Percentiles rank a stretch among this genome's conserved stretches.
Evolutionary conservation across 306 rosid species (phyloP).

Genomic region (Boehmeria nivea): DNA sequence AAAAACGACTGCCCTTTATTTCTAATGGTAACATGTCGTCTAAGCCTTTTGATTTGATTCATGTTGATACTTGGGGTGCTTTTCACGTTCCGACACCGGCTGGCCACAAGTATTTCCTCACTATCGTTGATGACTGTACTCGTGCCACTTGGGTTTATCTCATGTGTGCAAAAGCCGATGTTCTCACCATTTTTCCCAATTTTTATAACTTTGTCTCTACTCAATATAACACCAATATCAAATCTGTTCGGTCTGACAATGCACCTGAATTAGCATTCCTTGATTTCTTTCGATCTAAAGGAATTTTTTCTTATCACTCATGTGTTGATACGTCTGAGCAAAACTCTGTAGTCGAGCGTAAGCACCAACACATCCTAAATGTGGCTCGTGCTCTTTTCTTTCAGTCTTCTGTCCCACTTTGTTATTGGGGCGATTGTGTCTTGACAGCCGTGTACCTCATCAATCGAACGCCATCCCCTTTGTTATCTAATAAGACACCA

Average conservation of each 20-base stretch:
- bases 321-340: neutral
- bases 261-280: neutral
- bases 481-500: neutral
- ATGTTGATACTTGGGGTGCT: neutral
- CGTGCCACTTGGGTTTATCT: neutral
- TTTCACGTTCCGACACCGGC: neutral
- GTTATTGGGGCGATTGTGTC: neutral
- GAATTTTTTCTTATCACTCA: neutral
- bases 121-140: neutral
- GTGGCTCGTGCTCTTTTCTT: neutral
- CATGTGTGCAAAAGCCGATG: too few relatives aligned
- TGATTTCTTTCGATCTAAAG: neutral
- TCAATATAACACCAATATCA: neutral
- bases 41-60: neutral
- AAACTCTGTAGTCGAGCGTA: neutral
- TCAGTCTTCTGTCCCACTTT: neutral
- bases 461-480: neutral
- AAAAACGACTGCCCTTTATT: too few relatives aligned
- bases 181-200: neutral
- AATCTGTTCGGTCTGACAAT: neutral
- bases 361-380: too few relatives aligned
- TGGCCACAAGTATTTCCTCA: neutral
- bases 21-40: neutral
- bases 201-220: neutral
- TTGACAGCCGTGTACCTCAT: neutral